These are phyloP conservation scores for Ophiostoma populinum DNA, from an alignment of 2,329 filamentous ascomycete species.

Conservation along the genomic window DNA sequence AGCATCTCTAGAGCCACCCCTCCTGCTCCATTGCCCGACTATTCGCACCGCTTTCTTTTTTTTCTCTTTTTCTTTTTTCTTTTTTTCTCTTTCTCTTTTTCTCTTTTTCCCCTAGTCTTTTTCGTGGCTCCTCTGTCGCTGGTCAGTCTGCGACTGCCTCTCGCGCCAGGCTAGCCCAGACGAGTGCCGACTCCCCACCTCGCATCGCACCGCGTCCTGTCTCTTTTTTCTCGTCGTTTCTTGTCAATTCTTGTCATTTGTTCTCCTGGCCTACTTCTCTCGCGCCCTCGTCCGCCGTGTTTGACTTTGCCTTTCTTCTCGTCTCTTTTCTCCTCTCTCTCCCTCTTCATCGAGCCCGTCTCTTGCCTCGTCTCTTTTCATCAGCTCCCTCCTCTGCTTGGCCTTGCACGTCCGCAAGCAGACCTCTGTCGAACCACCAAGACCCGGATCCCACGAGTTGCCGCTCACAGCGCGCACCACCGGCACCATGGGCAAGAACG, in stretches of 20 bases:
- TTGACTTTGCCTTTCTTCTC: background rate
- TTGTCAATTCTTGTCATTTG: background rate
- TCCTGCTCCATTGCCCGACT: background rate
- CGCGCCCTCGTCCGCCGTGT: background rate
- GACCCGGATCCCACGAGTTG: too few species aligned
- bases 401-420: background rate
- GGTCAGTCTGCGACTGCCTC: too few species aligned
- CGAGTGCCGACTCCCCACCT: too few species aligned
- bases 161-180: too few species aligned
- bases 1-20: background rate
- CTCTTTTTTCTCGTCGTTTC: background rate
- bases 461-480: conserved; percentile 1
- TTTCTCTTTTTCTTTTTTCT: background rate
- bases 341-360: background rate
- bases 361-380: background rate
- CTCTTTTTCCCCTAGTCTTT: background rate
- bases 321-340: background rate
- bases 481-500: conserved; percentile 40
- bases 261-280: background rate
- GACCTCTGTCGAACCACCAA: background rate
- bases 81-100: background rate
- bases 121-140: background rate
- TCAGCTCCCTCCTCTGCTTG: conserved; percentile 1
- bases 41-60: background rate
- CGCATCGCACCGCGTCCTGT: background rate